phyloP scores from a whole-genome alignment of 805 yeast species.

The Starmerella gropengiesseri region DNA sequence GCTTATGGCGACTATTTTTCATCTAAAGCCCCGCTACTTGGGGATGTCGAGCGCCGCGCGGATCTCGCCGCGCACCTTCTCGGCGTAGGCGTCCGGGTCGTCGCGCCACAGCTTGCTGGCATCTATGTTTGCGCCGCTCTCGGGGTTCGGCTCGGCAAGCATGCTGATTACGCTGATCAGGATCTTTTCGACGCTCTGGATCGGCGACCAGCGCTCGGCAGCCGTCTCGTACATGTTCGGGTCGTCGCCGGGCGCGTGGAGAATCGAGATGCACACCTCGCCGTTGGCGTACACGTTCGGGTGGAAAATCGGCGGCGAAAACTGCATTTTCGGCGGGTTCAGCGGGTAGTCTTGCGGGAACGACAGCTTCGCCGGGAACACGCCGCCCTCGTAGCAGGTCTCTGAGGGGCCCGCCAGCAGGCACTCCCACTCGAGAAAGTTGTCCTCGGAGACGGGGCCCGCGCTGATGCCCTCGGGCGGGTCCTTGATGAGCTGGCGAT shows the following conservation, averaged over 20 bases:
- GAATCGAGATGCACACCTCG: conserved; percentile 86
- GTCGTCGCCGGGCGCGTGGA: conserved; percentile 95
- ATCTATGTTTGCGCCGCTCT: conserved; percentile 84
- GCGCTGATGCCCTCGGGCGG: conserved; percentile 95
- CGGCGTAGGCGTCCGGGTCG: conserved; percentile 54
- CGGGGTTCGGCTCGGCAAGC: conserved; percentile 91
- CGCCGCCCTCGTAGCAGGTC: conserved; percentile 77
- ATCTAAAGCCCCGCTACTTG: neutral
- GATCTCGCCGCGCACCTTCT: conserved; percentile 56
- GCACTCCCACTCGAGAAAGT: conserved; percentile 75
- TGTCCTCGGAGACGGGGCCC: conserved; percentile 69
- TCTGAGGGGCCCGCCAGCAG: conserved; percentile 72
- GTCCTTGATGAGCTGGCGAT: conserved; percentile 71
- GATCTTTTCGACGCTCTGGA: conserved; percentile 95
- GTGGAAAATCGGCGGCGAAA: conserved; percentile 74
- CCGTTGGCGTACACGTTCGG: conserved; percentile 93
- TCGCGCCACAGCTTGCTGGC: conserved; percentile 87
- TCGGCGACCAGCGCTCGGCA: conserved; percentile 96
- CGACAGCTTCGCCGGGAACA: conserved; percentile 62
- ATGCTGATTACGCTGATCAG: conserved; percentile 84
- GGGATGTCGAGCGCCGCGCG: conserved; percentile 58
- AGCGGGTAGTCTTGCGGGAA: conserved; percentile 77
- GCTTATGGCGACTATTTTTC: neutral
- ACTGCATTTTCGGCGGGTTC: conserved; percentile 65
- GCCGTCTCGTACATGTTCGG: conserved; percentile 92